phyloP scores from a whole-genome alignment of 2,329 filamentous ascomycete species.

The Pseudopithomyces chartarum region DNA sequence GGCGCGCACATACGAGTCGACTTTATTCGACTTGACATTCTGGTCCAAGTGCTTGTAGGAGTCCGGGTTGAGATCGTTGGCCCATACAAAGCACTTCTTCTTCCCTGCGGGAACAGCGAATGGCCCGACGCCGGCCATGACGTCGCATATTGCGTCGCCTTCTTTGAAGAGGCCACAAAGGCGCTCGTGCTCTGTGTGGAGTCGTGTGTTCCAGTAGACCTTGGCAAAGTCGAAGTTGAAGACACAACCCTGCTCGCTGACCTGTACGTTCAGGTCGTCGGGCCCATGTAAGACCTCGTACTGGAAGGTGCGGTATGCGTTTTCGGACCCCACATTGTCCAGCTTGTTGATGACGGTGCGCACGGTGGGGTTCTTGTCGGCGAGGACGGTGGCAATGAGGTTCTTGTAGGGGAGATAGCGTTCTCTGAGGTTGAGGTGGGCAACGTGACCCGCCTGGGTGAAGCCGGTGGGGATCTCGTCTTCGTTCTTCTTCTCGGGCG shows the following conservation, averaged over 20 bases:
- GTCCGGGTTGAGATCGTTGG: conserved; percentile 95
- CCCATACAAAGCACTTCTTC: conserved; percentile 90
- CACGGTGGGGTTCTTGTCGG: conserved; percentile 85
- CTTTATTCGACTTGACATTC: conserved; percentile 80
- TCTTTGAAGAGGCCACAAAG: conserved; percentile 76
- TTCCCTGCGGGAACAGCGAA: conserved; percentile 92
- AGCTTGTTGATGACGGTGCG: conserved; percentile 95
- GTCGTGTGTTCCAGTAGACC: conserved; percentile 96
- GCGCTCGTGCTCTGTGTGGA: conserved; percentile 86
- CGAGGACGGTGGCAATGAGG: conserved; percentile 80
- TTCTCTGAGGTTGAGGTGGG: conserved; percentile 87
- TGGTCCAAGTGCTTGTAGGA: conserved; percentile 74
- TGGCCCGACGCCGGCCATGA: conserved; percentile 96
- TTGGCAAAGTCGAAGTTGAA: conserved; percentile 94
- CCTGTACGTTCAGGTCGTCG: conserved; percentile 81
- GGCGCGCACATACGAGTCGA: conserved; percentile 70
- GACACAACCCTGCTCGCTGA: conserved; percentile 80
- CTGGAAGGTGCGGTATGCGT: conserved; percentile 86
- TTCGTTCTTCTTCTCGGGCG: conserved; percentile 72
- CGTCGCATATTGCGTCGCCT: conserved; percentile 90
- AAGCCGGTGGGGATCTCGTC: conserved; percentile 85
- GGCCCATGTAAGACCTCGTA: conserved; percentile 88
- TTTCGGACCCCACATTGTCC: conserved; percentile 83
- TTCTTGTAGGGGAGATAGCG: conserved; percentile 84
- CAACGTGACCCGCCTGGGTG: conserved; percentile 89